A percentile compares a stretch with the other conserved stretches of the same genome.
Conservation (phyloP, 1,284 basidiomycete species). For the Moniliophthora roreri region DNA sequence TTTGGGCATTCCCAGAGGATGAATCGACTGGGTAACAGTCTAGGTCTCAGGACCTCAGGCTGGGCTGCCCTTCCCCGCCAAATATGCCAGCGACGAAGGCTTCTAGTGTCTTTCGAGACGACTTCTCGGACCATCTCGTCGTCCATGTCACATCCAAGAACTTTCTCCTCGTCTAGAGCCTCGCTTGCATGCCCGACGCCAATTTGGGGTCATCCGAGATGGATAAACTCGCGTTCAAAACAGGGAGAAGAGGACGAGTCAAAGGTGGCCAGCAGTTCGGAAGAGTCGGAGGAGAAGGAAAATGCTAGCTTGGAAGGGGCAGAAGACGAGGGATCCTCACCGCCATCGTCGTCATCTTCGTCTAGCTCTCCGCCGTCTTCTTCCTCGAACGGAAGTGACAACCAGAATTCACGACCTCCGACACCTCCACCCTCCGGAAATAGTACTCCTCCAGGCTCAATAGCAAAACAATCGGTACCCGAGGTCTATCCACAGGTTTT, state of each 20-base stretch:
- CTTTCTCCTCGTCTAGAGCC: conserved; percentile 10
- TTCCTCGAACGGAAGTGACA: conserved; percentile 11
- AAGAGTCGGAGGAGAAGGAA: conserved; percentile 4
- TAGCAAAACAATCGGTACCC: conserved; percentile 82
- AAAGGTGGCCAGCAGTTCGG: conserved; percentile 7
- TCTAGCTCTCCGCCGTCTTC: conserved; percentile 15
- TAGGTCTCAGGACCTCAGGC: neutral
- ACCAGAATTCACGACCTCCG: conserved; percentile 16
- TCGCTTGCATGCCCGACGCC: conserved; percentile 19
- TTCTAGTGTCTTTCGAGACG: neutral
- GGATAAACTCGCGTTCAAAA: conserved; percentile 24
- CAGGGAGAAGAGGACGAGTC: conserved; percentile 5
- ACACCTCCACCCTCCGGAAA: conserved; percentile 30
- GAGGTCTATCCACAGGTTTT: conserved; percentile 93
- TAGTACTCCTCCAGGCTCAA: conserved; percentile 51
- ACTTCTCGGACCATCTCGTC: neutral
- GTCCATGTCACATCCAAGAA: conserved; percentile 9
- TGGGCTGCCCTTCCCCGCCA: neutral
- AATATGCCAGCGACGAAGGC: conserved; percentile 1
- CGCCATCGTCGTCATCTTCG: conserved; percentile 6
- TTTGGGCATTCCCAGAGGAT: neutral
- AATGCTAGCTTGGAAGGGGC: conserved; percentile 1
- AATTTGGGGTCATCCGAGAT: conserved; percentile 25
- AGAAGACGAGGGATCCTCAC: conserved; percentile 8
- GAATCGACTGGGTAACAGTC: conserved; percentile 3